Evolutionary conservation across 345 rosid species (phyloP).

Genomic region (Pelargonium nanum): DNA sequence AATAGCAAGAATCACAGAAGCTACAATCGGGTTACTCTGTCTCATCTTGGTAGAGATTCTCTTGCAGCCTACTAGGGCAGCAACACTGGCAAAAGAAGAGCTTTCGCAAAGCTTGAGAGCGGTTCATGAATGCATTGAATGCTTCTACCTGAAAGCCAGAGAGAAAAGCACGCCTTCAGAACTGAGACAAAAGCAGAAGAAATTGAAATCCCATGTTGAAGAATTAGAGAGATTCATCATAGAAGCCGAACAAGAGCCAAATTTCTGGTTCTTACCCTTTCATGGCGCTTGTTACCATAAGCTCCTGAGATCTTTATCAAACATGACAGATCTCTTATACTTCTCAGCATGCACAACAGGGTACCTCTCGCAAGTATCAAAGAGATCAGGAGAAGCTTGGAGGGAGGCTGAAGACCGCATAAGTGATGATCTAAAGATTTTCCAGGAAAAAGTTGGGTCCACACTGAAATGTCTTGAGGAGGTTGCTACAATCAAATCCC

Average conservation of each 20-base stretch:
- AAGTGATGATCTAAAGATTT: constrained; percentile 28
- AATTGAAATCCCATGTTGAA: constrained; percentile 22
- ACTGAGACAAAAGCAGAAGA: constrained; percentile 20
- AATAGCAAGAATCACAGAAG: constrained; percentile 45
- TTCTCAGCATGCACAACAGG: constrained; percentile 24
- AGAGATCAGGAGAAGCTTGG: constrained; percentile 20
- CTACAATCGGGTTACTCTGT: constrained; percentile 47
- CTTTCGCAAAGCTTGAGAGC: constrained; percentile 26
- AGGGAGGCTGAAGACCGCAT: constrained; percentile 20
- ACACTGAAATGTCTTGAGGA: constrained; percentile 36
- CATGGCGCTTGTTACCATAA: constrained; percentile 26
- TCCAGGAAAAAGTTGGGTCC: constrained; percentile 26
- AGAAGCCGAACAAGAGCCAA: constrained; percentile 51
- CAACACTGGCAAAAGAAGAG: constrained; percentile 41
- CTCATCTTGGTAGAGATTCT: constrained; percentile 37
- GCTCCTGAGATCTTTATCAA: constrained; percentile 31
- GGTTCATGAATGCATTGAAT: constrained; percentile 17
- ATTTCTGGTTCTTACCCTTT: constrained; percentile 43
- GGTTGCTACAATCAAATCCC: constrained; percentile 20
- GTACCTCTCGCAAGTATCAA: constrained; percentile 23
- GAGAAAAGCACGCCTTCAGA: constrained; percentile 19
- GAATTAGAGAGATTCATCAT: constrained; percentile 23
- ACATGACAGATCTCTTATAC: constrained; percentile 31
- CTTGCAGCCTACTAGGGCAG: constrained; percentile 42
- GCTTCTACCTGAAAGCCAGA: constrained; percentile 16